Percentiles rank a stretch among this genome's conserved stretches.
Evolutionary conservation across 1,139 yeast species (phyloP).

Genomic region (Hanseniaspora uvarum): DNA sequence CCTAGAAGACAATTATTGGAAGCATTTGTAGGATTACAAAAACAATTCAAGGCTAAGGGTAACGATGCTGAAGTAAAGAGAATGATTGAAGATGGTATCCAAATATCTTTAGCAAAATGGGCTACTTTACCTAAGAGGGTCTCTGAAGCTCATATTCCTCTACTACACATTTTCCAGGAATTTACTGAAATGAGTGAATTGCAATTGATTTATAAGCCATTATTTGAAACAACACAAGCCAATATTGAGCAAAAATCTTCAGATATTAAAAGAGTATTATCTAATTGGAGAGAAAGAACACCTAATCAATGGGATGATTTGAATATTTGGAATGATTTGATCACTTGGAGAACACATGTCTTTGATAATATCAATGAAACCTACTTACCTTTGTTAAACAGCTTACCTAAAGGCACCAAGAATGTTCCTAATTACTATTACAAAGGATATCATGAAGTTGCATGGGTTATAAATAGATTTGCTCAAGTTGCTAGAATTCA

Average conservation of each 20-base stretch:
- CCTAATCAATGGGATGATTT: conserved; percentile 98
- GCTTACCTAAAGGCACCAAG: conserved; percentile 61
- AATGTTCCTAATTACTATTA: conserved; percentile 87
- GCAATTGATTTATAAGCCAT: conserved; percentile 80
- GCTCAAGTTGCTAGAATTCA: conserved; percentile 98
- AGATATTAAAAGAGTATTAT: conserved; percentile 84
- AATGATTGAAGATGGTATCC: conserved; percentile 92
- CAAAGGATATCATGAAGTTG: conserved; percentile 96
- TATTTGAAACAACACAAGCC: conserved; percentile 83
- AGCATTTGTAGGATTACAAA: conserved; percentile 84
- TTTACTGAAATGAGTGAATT: conserved; percentile 98
- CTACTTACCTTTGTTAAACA: conserved; percentile 84
- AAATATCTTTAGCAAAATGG: conserved; percentile 87
- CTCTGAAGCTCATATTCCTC: conserved; percentile 78
- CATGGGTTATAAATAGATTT: conserved; percentile 96
- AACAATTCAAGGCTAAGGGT: conserved; percentile 83
- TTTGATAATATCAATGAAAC: conserved; percentile 94
- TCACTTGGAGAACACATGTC: conserved; percentile 97
- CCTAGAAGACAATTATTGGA: conserved; percentile 94
- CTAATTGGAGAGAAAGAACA: conserved; percentile 94
- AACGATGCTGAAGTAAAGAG: conserved; percentile 69
- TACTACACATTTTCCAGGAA: conserved; percentile 91
- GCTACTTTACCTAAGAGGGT: conserved; percentile 72
- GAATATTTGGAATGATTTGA: conserved; percentile 92
- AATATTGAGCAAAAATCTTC: conserved; percentile 86